phyloP scores from a whole-genome alignment of 495 filamentous ascomycete species.

The Neurospora sp. region DNA sequence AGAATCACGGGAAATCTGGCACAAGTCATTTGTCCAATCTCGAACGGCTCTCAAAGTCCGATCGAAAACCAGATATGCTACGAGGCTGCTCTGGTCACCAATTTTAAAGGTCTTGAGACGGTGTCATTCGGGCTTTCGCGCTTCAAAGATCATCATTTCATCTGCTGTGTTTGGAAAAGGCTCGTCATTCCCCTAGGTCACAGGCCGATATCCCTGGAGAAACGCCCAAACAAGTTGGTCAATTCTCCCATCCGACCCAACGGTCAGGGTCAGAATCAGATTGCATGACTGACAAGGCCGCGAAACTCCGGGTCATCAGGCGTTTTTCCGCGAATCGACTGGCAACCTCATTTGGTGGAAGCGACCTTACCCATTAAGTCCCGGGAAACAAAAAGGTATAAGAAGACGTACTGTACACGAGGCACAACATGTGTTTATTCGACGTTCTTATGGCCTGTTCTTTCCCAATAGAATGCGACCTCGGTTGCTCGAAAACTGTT shows the following conservation, averaged over 20 bases:
- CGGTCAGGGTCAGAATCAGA: not conserved
- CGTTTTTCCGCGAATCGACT: not conserved
- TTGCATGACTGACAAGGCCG: not conserved
- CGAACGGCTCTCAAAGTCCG: not conserved
- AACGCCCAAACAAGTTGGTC: not conserved
- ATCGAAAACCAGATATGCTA: not conserved
- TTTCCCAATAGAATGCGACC: not conserved
- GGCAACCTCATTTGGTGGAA: not conserved
- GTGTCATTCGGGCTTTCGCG: not conserved
- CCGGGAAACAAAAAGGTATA: not conserved
- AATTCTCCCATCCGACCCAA: not conserved
- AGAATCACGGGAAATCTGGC: not conserved
- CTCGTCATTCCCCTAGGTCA: not conserved
- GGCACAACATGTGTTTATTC: not conserved
- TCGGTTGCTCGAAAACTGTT: not conserved
- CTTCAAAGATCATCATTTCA: not conserved
- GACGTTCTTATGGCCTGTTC: not conserved
- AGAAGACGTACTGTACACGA: not conserved
- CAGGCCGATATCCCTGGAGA: not conserved
- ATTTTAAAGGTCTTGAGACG: not conserved
- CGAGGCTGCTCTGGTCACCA: not conserved
- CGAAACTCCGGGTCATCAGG: not conserved
- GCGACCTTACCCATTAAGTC: not conserved
- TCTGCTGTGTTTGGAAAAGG: not conserved
- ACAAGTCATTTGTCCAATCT: not conserved